Percentiles rank a stretch among this genome's conserved stretches.
These are phyloP conservation scores for Vitis amurensis DNA, from an alignment of 164 flowering plant species.

Conservation along the genomic window DNA sequence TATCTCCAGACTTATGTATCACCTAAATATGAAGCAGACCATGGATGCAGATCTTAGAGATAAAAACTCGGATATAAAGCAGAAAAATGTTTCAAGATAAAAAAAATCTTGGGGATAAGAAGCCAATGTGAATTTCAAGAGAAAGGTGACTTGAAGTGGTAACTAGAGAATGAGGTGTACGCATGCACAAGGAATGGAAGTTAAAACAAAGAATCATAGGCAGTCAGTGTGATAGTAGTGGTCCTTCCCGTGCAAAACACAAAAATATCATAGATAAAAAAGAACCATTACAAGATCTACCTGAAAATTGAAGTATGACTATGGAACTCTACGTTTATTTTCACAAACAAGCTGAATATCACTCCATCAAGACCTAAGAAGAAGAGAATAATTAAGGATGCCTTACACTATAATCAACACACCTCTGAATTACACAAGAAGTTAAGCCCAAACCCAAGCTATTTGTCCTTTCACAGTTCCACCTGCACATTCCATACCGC, in stretches of 20 bases:
- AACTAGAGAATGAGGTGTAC: not conserved
- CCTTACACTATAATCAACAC: slow-evolving; percentile 37
- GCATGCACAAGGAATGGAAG: not conserved
- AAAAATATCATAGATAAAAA: not conserved
- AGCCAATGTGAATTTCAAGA: not conserved
- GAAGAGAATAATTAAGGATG: slow-evolving; percentile 21
- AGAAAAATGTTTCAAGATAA: not conserved
- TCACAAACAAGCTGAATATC: slow-evolving; percentile 28
- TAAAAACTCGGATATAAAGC: not conserved
- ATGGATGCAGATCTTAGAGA: not conserved
- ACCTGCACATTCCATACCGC: slow-evolving; percentile 30
- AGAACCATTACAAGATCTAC: not conserved
- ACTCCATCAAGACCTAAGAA: slow-evolving; percentile 25
- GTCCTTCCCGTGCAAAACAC: not conserved
- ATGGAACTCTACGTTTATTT: slow-evolving; percentile 14
- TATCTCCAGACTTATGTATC: no score
- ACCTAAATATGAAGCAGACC: not conserved
- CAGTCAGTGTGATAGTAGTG: not conserved
- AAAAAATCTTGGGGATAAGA: not conserved
- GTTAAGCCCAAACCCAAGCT: slow-evolving; percentile 27
- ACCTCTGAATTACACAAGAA: slow-evolving; percentile 28
- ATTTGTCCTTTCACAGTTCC: slow-evolving; percentile 19
- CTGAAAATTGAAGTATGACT: slow-evolving; percentile 16
- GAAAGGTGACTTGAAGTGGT: not conserved
- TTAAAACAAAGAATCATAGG: not conserved